A percentile compares a stretch with the other conserved stretches of the same genome.
Conservation (phyloP, 108 stramenopile genomes). For the Discostella pseudostelligera region DNA sequence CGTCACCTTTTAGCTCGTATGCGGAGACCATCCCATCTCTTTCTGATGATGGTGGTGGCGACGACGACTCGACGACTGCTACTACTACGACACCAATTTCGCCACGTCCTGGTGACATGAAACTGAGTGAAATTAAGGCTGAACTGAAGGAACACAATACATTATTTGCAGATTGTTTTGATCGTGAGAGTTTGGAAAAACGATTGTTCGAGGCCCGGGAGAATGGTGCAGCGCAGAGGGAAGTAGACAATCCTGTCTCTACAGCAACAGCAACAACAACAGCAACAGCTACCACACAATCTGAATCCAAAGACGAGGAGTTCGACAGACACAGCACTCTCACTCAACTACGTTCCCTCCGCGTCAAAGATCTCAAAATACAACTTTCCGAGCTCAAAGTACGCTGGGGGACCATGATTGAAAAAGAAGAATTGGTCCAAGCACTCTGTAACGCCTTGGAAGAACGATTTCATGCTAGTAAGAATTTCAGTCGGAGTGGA, state of each 20-base stretch:
- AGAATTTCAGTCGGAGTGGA: slow-evolving; percentile 62
- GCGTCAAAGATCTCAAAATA: slow-evolving; percentile 55
- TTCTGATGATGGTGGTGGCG: too few relatives aligned
- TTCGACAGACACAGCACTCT: slow-evolving; percentile 49
- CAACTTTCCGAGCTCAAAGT: slow-evolving; percentile 64
- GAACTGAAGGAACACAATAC: slow-evolving; percentile 53
- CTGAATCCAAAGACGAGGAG: neutral
- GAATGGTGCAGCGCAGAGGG: slow-evolving; percentile 8
- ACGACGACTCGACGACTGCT: neutral
- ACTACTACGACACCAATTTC: neutral
- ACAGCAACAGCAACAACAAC: too few relatives aligned
- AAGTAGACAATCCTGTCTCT: too few relatives aligned
- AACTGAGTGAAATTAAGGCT: slow-evolving; percentile 46
- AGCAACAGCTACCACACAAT: slow-evolving; percentile 4
- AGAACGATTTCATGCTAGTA: slow-evolving; percentile 21
- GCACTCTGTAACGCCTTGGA: slow-evolving; percentile 61
- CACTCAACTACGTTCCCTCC: slow-evolving; percentile 53
- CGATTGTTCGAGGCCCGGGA: slow-evolving; percentile 56
- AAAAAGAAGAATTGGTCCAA: slow-evolving; percentile 78
- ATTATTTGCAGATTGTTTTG: slow-evolving; percentile 67
- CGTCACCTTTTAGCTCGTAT: too few relatives aligned
- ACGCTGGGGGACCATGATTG: slow-evolving; percentile 66
- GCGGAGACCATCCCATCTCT: too few relatives aligned
- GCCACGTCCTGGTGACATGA: slow-evolving; percentile 29
- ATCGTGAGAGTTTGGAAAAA: slow-evolving; percentile 59